Evolutionary conservation across 192 early-diverging fungal genomes (phyloP).

Genomic region (Lobosporangium transversale): DNA sequence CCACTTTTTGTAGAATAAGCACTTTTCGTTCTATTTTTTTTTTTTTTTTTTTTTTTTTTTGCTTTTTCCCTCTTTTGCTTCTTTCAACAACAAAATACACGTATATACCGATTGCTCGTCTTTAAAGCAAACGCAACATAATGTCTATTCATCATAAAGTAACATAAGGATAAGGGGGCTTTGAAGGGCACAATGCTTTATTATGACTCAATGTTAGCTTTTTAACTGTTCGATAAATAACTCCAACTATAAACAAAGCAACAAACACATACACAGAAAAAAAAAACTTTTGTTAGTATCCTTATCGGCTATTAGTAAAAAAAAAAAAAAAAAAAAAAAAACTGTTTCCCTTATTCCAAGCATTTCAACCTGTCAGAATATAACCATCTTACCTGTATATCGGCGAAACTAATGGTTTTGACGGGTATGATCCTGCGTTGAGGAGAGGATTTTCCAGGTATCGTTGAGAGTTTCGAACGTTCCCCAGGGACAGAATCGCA

Average conservation of each 20-base stretch:
- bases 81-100: background rate
- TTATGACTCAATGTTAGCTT: too few species aligned
- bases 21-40: too few species aligned
- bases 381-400: conserved; percentile 26
- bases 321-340: background rate
- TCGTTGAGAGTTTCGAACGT: conserved; percentile 19
- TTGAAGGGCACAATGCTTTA: too few species aligned
- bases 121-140: too few species aligned
- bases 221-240: conserved; percentile 27
- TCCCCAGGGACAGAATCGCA: background rate
- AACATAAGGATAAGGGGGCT: too few species aligned
- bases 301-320: background rate
- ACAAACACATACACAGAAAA: background rate
- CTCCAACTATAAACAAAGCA: conserved; percentile 11
- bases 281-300: too few species aligned
- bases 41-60: too few species aligned
- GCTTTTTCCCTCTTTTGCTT: conserved; percentile 1
- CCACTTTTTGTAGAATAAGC: conserved; percentile 50
- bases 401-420: conserved; percentile 32
- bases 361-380: background rate
- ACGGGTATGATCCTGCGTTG: conserved; percentile 41
- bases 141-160: background rate
- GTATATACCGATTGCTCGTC: too few species aligned
- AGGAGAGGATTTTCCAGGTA: background rate
- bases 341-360: background rate